Percentiles rank a stretch among this genome's conserved stretches.
phyloP scores from a whole-genome alignment of 257 asterid genomes.

The Fraxinus americana region DNA sequence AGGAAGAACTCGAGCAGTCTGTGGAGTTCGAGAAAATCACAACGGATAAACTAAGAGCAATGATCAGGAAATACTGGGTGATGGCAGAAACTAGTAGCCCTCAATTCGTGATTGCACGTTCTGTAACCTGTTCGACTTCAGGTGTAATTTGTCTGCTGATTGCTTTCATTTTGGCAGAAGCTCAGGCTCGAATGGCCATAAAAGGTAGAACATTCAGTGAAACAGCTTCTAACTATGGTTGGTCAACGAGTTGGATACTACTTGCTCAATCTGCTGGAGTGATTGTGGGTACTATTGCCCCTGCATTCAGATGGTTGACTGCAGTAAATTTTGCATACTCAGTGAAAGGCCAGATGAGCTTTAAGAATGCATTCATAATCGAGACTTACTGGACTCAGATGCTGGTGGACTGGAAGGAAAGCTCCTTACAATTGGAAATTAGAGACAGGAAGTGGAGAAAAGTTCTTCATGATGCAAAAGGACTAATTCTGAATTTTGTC shows the following conservation, averaged over 20 bases:
- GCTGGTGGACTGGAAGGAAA: slow-evolving; percentile 49
- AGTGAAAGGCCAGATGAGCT: neutral
- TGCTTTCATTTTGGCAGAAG: slow-evolving; percentile 31
- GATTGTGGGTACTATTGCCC: slow-evolving; percentile 40
- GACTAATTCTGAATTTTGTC: slow-evolving; percentile 29
- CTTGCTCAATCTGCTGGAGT: slow-evolving; percentile 39
- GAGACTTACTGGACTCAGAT: slow-evolving; percentile 46
- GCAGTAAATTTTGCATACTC: slow-evolving; percentile 23
- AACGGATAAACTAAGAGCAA: slow-evolving; percentile 26
- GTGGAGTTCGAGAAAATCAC: slow-evolving; percentile 23
- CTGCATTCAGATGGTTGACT: slow-evolving; percentile 36
- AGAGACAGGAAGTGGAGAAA: slow-evolving; percentile 39
- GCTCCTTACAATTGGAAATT: slow-evolving; percentile 31
- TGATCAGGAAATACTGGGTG: slow-evolving; percentile 45
- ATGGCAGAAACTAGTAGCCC: slow-evolving; percentile 51
- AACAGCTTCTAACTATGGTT: slow-evolving; percentile 29
- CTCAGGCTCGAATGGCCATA: slow-evolving; percentile 24
- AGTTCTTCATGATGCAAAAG: slow-evolving; percentile 31
- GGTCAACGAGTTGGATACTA: slow-evolving; percentile 36
- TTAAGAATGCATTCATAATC: slow-evolving; percentile 14
- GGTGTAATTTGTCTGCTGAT: slow-evolving; percentile 34
- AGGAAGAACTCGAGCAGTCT: slow-evolving; percentile 32
- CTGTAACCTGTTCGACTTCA: slow-evolving; percentile 34
- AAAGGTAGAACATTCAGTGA: neutral
- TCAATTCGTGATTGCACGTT: slow-evolving; percentile 52